Evolutionary conservation across 768 basidiomycete genomes (phyloP), one percentile per base, ranked within the genome.

Genomic region (Pleurotus eryngii): DNA sequence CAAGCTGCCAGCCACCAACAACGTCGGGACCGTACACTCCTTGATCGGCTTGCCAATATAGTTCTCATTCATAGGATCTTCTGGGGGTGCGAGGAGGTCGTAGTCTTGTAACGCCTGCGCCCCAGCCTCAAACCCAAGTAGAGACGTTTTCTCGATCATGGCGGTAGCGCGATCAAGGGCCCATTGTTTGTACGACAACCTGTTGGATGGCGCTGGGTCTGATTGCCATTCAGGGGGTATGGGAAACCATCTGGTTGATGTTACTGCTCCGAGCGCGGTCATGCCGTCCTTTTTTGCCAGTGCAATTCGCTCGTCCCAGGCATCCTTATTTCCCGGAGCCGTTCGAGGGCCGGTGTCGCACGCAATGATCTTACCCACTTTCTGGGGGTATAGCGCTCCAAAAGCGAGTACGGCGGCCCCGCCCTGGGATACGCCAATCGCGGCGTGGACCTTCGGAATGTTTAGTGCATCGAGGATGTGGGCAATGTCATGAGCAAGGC

Each of bases 401-500:
- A 80, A 80, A 1, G 76, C 76, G n/a, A 83, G 74, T 0, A 76
- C 74, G 3, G 76, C 72, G 5, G 80, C 79, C 0, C 81, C 82
- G 0, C 82, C 82, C 59, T 82, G 81, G 1, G 80, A 81, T 5
- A 81, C 82, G 14, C 81, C 82, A 24, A 83, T 76, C 18, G 82
- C 65, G 15, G 75, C 65, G 46, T 79, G 75, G 20, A 79, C 72
- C 5, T 64, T 71, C 0, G 71, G 63, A 18, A 80, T 74, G 2
- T 61, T 56, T 5, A 78, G 67, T 4, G 60, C 62, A 3, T 68
- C 50, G 40, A 82, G 69, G 20, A 81, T 65, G 39, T 68, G 59
- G 0, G 69, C 68, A 11, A 82, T 76, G 61, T 82, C 80, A 30
- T 72, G 69, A 6, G 81, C 79, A 17, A 81, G 73, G 35, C 73